phyloP scores from a whole-genome alignment of 2,329 filamentous ascomycete species.

The Parascedosporium putredinis region DNA sequence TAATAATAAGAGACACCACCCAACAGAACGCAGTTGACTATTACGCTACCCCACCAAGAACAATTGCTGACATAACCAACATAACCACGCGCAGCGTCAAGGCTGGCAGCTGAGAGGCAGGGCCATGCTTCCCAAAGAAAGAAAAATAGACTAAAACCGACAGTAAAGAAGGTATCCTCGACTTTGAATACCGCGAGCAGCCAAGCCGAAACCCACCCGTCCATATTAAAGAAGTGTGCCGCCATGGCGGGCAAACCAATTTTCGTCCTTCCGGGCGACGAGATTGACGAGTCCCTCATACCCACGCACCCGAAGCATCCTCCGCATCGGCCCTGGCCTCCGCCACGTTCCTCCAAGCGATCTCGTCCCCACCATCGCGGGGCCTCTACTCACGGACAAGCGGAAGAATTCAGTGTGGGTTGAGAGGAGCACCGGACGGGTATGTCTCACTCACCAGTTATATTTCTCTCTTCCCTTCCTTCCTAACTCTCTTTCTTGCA shows the following conservation, averaged over 20 bases:
- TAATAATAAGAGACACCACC: too few species aligned
- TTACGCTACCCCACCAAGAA: not conserved
- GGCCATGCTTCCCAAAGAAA: too few species aligned
- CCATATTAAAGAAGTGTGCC: too few species aligned
- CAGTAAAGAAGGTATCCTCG: too few species aligned
- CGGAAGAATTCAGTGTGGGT: slow-evolving; percentile 72
- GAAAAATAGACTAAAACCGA: too few species aligned
- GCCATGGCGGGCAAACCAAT: slow-evolving; percentile 46
- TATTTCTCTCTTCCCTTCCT: not conserved
- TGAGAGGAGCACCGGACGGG: slow-evolving; percentile 59
- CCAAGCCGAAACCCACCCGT: not conserved
- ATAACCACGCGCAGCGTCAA: not conserved
- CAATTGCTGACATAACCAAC: not conserved
- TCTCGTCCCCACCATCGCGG: slow-evolving; percentile 58
- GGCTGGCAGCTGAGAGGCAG: not conserved
- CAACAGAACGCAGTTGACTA: too few species aligned
- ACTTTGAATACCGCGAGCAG: not conserved
- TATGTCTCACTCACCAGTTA: slow-evolving; percentile 25
- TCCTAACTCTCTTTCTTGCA: slow-evolving; percentile 10
- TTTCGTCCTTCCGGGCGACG: slow-evolving; percentile 75
- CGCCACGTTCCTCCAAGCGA: slow-evolving; percentile 69
- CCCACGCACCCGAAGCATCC: slow-evolving; percentile 57
- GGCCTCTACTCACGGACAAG: slow-evolving; percentile 55
- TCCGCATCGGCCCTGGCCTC: slow-evolving; percentile 76
- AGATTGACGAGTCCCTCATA: slow-evolving; percentile 53